Evolutionary conservation across 2,329 filamentous ascomycete species (phyloP), one percentile per base, ranked within the genome.

Genomic region (Calonectria hongkongensis): DNA sequence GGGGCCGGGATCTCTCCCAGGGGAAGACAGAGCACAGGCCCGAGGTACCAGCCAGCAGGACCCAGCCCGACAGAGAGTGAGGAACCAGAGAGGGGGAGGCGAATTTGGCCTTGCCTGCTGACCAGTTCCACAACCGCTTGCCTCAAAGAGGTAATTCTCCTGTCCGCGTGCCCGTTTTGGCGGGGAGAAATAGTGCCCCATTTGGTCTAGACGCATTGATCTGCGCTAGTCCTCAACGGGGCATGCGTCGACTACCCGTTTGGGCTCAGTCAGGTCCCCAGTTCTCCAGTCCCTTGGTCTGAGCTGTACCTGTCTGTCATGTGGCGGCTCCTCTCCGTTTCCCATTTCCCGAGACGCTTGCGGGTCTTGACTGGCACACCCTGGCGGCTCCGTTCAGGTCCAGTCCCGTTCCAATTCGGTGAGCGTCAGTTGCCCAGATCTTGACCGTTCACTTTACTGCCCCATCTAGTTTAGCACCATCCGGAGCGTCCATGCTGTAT

Each of bases 71-170:
- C 16, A 60, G 54, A 60, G 54, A 60, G 54, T 41, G 54, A 60
- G 58, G 50, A 43, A 60, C 43, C 39, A 76, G 74, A 79, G 77
- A 79, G 77, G 77, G 77, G 77, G 77, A 76, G 77, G 77, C 77
- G 76, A 79, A 79, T 71, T 76, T 66, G 63, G 68, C 73, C 71
- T 64, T 75, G 74, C 78, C 78, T 79, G 78, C 73, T 79, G 78
- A 79, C 78, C 78, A 75, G 71, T 75, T 58, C 73, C 66, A 75
- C 72, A 70, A 63, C 68, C 67, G 71, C 78, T 75, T 79, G 70
- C 65, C 78, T 73, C 71, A 73, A 79, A 76, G 58, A 70, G 78
- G 78, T 68, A 75, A 70, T 77, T 78, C 70, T 79, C 72, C 45
- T 66, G 71, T 69, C 74, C 74, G 68, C 73, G 72, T 79, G 78